A percentile compares a stretch with the other conserved stretches of the same genome.
phyloP scores from a whole-genome alignment of 495 filamentous ascomycete species.

The Xylaria longipes region DNA sequence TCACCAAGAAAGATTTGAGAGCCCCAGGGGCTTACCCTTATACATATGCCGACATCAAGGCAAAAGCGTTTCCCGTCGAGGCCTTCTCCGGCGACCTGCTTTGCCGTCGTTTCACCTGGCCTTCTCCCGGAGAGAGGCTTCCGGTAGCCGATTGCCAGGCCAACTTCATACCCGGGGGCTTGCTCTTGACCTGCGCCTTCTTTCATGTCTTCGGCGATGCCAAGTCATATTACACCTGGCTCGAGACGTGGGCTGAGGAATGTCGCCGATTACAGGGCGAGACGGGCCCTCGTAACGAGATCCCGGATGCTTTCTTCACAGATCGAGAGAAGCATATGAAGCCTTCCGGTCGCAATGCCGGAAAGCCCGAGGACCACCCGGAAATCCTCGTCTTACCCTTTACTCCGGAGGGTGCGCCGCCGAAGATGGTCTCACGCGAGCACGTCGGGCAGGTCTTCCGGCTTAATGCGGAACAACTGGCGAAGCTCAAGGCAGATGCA shows the following conservation, averaged over 20 bases:
- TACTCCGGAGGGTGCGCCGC: constrained; percentile 39
- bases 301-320: constrained; percentile 33
- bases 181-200: constrained; percentile 36
- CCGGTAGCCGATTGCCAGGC: constrained; percentile 44
- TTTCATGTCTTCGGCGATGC: constrained; percentile 47
- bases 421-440: constrained; percentile 40
- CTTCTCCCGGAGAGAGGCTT: constrained; percentile 38
- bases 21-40: constrained; percentile 34
- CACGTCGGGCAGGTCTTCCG: constrained; percentile 44
- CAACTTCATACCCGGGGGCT: constrained; percentile 43
- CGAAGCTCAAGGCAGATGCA: constrained; percentile 42
- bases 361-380: constrained; percentile 42
- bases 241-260: constrained; percentile 47
- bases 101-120: constrained; percentile 42
- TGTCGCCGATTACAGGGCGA: constrained; percentile 43
- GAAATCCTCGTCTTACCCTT: constrained; percentile 43
- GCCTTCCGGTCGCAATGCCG: constrained; percentile 36
- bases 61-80: constrained; percentile 39
- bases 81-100: constrained; percentile 42
- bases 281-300: constrained; percentile 25
- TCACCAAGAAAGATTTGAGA: constrained; percentile 42
- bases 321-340: constrained; percentile 40
- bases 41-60: constrained; percentile 43
- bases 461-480: constrained; percentile 39
- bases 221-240: constrained; percentile 40